Conservation (phyloP, 331 rosid species). For the Malus hybrid region DNA sequence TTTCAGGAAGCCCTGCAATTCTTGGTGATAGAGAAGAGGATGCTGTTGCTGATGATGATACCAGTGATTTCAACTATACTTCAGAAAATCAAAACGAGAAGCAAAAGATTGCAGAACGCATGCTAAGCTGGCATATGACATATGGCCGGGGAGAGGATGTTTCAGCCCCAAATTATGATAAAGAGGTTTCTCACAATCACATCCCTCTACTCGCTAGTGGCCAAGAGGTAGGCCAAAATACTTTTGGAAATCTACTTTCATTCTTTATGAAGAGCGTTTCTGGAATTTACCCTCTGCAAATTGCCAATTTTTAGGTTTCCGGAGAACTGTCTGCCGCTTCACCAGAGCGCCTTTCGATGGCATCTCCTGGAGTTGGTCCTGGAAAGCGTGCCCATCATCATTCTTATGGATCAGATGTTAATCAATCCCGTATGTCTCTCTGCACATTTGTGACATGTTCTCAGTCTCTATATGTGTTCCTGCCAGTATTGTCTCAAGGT, state of each 20-base stretch:
- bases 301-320: slow-evolving; percentile 44
- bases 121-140: slow-evolving; percentile 86
- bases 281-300: neutral
- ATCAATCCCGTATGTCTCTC: slow-evolving; percentile 67
- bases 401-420: slow-evolving; percentile 62
- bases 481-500: slow-evolving; percentile 1
- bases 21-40: slow-evolving; percentile 86
- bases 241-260: slow-evolving; percentile 6
- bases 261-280: neutral
- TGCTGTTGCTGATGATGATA: slow-evolving; percentile 48
- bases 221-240: slow-evolving; percentile 55
- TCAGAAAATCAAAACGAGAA: slow-evolving; percentile 79
- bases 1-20: slow-evolving; percentile 86
- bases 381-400: slow-evolving; percentile 71
- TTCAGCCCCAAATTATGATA: slow-evolving; percentile 67
- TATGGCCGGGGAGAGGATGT: slow-evolving; percentile 78
- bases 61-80: slow-evolving; percentile 59
- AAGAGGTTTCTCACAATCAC: slow-evolving; percentile 82
- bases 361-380: slow-evolving; percentile 65
- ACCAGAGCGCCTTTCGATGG: slow-evolving; percentile 82
- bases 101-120: slow-evolving; percentile 85
- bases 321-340: slow-evolving; percentile 97
- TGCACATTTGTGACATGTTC: neutral
- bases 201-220: slow-evolving; percentile 76
- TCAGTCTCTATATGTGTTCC: neutral